Evolutionary conservation across 345 rosid genomes (phyloP), one percentile per base, ranked within the genome.

Genomic region (Arabidopsis suecica): DNA sequence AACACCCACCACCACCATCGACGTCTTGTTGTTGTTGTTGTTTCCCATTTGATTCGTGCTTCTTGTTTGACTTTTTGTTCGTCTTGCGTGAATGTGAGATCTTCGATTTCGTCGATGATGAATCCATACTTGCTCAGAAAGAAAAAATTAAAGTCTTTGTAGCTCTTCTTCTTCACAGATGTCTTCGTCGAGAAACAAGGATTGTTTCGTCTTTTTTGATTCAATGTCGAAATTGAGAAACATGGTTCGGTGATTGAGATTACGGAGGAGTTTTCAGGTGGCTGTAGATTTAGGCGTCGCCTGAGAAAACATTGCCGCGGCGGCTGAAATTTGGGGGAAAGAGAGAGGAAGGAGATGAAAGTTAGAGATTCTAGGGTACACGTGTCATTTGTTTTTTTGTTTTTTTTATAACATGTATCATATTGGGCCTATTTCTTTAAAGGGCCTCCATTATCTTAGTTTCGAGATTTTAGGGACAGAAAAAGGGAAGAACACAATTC

Each of bases 81-180:
- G 54, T 65, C 82, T 78, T 91, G 5, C 72, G 57, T 72, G 75
- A 61, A 79, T 91, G 97, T 20, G 83, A 80, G 84, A 81, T 86
- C 81, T 89, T 93, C 86, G 88, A 65, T 84, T 86, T 87, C 3
- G 88, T 83, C 1, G 88, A 78, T 66, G 82, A 87, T 47, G 84
- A 76, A 68, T 82, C 84, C 80, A 75, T 83, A 40, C 78, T 36
- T 54, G 30, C 82, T 28, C 20, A 56, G 5, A 33, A 33, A 34
- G 48, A 44, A 34, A 69, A 12, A 1, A 25, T 62, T 54, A 10
- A 28, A 50, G 64, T 64, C 48, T 55, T 60, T 68, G 23, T 50
- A 61, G 62, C 55, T 75, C 54, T 30, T 16, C 18, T 16, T 50
- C 16, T 55, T 45, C 60, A 59, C 28, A 49, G 72, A 67, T 7